phyloP scores from a whole-genome alignment of 495 filamentous ascomycete genomes.

The Penicillium malachiteum region DNA sequence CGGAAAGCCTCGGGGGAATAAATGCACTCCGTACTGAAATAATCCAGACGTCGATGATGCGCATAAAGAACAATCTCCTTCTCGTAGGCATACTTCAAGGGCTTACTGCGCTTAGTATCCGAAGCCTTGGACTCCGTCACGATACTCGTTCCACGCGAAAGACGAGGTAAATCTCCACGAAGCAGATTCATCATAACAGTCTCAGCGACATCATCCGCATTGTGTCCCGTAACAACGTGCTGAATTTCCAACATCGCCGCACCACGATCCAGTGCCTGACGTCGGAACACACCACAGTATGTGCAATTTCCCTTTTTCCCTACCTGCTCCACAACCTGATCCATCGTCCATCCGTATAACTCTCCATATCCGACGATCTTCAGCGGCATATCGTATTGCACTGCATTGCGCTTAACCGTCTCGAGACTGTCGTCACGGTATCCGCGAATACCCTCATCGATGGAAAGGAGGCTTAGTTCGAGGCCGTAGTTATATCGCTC shows the following conservation, averaged over 20 bases:
- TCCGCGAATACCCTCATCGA: slow-evolving; percentile 96
- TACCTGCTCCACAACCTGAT: slow-evolving; percentile 91
- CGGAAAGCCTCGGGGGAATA: slow-evolving; percentile 98
- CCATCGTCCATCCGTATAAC: slow-evolving; percentile 99
- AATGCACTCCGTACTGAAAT: slow-evolving; percentile 97
- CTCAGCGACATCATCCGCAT: slow-evolving; percentile 98
- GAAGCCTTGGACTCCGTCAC: slow-evolving; percentile 72
- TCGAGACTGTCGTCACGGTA: slow-evolving; percentile 95
- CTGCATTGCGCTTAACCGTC: slow-evolving; percentile 90
- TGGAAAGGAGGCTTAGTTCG: slow-evolving; percentile 80
- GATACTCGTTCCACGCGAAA: slow-evolving; percentile 89
- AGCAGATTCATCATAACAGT: slow-evolving; percentile 97
- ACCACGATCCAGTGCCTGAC: slow-evolving; percentile 91
- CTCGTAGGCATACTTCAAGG: slow-evolving; percentile 96
- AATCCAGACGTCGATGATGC: slow-evolving; percentile 92
- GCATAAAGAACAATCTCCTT: slow-evolving; percentile 99
- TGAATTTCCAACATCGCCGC: slow-evolving; percentile 83
- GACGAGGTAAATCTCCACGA: slow-evolving; percentile 81
- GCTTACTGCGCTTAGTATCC: slow-evolving; percentile 89
- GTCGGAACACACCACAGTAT: slow-evolving; percentile 94
- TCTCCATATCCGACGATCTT: slow-evolving; percentile 91
- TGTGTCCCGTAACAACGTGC: slow-evolving; percentile 97
- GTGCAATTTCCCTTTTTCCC: slow-evolving; percentile 99
- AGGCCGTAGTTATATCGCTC: slow-evolving; percentile 85
- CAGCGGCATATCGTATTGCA: slow-evolving; percentile 86